phyloP scores from a whole-genome alignment of 805 yeast genomes.

The Phaffomyces opuntiae region DNA sequence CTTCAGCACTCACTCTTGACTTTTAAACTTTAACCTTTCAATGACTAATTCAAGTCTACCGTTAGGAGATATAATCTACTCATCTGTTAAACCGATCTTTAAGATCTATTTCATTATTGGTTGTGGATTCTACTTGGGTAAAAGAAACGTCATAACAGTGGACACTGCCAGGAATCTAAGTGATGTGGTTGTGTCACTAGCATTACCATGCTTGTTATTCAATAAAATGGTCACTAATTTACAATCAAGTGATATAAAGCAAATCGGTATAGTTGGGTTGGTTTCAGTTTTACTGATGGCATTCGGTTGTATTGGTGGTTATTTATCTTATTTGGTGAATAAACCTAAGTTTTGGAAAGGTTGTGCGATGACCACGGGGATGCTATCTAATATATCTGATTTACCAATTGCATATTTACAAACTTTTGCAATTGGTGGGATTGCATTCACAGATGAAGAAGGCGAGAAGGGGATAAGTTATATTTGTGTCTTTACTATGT shows the following conservation, averaged over 20 bases:
- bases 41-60: not conserved
- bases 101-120: constrained; percentile 67
- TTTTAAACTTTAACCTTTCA: no score
- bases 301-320: constrained; percentile 43
- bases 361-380: constrained; percentile 61
- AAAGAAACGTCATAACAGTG: constrained; percentile 50
- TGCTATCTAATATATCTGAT: constrained; percentile 70
- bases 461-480: constrained; percentile 78
- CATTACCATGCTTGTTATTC: constrained; percentile 63
- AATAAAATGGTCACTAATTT: constrained; percentile 56
- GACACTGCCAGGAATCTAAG: constrained; percentile 58
- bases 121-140: constrained; percentile 58
- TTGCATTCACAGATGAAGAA: constrained; percentile 45
- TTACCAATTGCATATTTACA: constrained; percentile 73
- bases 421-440: constrained; percentile 40
- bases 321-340: constrained; percentile 7
- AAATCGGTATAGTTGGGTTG: constrained; percentile 56
- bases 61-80: constrained; percentile 32
- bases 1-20: no score
- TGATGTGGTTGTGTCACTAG: constrained; percentile 51
- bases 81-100: constrained; percentile 70
- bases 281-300: constrained; percentile 44
- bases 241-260: constrained; percentile 57
- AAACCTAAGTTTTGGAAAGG: constrained; percentile 63
- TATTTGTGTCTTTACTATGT: constrained; percentile 67